Percentiles rank a stretch among this genome's conserved stretches.
Evolutionary conservation across 352 stramenopile species (phyloP).

Genomic region (Pythium biforme): DNA sequence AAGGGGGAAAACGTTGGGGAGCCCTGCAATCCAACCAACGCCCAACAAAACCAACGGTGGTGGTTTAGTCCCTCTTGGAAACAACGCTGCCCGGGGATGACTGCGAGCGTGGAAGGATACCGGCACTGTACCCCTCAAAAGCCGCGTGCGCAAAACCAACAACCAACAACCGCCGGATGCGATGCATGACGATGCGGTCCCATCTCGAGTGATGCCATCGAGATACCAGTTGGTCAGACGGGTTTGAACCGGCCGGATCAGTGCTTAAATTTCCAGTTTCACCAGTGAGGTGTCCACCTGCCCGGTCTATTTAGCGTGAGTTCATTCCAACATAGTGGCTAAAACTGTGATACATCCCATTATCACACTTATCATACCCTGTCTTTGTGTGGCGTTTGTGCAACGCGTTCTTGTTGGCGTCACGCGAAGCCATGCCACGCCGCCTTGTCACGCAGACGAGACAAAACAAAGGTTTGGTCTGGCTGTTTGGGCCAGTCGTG

Average conservation of each 20-base stretch:
- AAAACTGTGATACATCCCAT: background rate
- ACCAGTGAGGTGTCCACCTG: background rate
- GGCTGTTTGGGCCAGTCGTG: background rate
- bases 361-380: background rate
- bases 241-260: background rate
- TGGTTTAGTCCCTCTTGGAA: background rate
- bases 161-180: background rate
- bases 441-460: background rate
- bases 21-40: background rate
- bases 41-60: background rate
- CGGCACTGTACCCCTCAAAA: slow-evolving; percentile 1
- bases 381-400: background rate
- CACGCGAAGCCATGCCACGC: background rate
- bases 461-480: background rate
- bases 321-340: background rate
- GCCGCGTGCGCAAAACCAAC: slow-evolving; percentile 3
- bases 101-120: background rate
- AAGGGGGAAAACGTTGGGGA: background rate
- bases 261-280: background rate
- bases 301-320: background rate
- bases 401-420: slow-evolving; percentile 1
- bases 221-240: background rate
- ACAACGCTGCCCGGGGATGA: background rate
- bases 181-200: background rate
- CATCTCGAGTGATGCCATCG: slow-evolving; percentile 6